Conservation (phyloP, 1,139 yeast species). For the Candida tropicalis region DNA sequence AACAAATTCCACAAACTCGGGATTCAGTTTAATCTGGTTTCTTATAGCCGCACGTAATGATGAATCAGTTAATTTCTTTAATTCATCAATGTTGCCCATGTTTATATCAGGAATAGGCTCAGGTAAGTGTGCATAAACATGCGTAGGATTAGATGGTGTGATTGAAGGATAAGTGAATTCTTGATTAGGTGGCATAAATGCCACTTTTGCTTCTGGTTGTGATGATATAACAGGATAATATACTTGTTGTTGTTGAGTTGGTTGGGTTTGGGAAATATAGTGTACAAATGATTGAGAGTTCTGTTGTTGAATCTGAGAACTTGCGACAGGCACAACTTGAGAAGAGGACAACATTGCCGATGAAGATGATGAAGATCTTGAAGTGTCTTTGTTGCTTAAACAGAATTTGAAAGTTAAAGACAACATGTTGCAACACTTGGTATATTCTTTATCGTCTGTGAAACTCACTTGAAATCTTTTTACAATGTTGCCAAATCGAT, state of each 20-base stretch:
- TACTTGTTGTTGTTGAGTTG: neutral
- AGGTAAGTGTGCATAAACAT: slow-evolving; percentile 1
- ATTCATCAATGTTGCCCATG: slow-evolving; percentile 10
- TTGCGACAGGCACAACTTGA: neutral
- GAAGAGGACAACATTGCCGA: neutral
- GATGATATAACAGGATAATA: neutral
- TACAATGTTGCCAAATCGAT: slow-evolving; percentile 21
- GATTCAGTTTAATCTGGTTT: slow-evolving; percentile 12
- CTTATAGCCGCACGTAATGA: slow-evolving; percentile 16
- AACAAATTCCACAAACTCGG: slow-evolving; percentile 14
- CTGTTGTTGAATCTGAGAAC: neutral
- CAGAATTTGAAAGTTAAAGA: slow-evolving; percentile 7
- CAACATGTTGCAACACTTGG: slow-evolving; percentile 15
- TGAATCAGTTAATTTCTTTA: slow-evolving; percentile 17
- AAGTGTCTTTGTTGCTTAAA: slow-evolving; percentile 2
- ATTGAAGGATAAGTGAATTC: slow-evolving; percentile 3
- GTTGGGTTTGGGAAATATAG: neutral
- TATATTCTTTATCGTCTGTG: slow-evolving; percentile 14
- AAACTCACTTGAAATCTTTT: slow-evolving; percentile 25
- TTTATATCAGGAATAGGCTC: slow-evolving; percentile 4
- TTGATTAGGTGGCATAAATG: neutral
- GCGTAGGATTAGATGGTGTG: slow-evolving; percentile 2
- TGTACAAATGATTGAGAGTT: neutral
- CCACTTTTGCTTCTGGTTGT: neutral
- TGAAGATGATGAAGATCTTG: neutral